Conservation (phyloP, 2,329 filamentous ascomycete species). For the Bipolaris gigantea region DNA sequence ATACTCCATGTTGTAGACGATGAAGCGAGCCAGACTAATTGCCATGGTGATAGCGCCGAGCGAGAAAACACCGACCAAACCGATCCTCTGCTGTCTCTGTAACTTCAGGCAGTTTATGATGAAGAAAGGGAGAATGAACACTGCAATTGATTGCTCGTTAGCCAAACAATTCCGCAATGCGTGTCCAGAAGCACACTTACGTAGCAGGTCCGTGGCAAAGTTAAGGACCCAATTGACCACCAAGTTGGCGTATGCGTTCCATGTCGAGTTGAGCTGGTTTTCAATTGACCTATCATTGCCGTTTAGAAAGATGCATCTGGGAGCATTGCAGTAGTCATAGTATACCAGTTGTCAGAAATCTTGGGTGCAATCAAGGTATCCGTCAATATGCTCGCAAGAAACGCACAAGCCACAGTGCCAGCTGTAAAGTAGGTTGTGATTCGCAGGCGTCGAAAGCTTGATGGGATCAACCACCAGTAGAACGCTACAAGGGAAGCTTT, state of each 20-base stretch:
- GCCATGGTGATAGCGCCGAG: constrained; percentile 25
- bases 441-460: constrained; percentile 22
- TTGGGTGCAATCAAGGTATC: constrained; percentile 16
- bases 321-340: background rate
- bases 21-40: constrained; percentile 27
- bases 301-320: background rate
- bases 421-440: constrained; percentile 18
- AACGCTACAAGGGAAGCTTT: constrained; percentile 26
- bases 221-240: constrained; percentile 22
- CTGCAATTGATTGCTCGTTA: constrained; percentile 1
- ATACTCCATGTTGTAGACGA: constrained; percentile 24
- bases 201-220: constrained; percentile 22
- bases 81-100: constrained; percentile 27
- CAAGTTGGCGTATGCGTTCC: constrained; percentile 22
- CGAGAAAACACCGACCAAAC: constrained; percentile 26
- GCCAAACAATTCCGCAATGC: background rate
- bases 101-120: constrained; percentile 27
- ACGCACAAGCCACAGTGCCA: constrained; percentile 10
- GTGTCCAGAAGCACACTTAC: constrained; percentile 7
- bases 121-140: constrained; percentile 29
- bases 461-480: constrained; percentile 31
- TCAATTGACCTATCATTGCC: constrained; percentile 14
- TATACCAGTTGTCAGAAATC: constrained; percentile 26
- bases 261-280: constrained; percentile 22
- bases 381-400: constrained; percentile 19